A percentile compares a stretch with the other conserved stretches of the same genome.
These are phyloP conservation scores for Plantago coronopus DNA, from an alignment of 305 asterid species.

Conservation along the genomic window DNA sequence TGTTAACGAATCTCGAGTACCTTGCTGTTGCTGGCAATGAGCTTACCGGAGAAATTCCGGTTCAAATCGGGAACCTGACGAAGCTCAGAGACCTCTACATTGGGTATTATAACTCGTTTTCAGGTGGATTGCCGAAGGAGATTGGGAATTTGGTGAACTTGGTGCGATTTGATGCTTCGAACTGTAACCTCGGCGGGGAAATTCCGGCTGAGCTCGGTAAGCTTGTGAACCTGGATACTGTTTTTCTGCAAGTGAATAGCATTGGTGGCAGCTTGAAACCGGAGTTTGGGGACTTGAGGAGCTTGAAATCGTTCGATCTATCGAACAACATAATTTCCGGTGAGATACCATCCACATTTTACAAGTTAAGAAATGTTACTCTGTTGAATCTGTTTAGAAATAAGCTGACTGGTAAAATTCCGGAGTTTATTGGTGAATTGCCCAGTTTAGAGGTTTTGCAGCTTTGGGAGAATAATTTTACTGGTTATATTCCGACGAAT, in stretches of 20 bases:
- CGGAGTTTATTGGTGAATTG: conserved; percentile 64
- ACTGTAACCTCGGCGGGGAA: conserved; percentile 70
- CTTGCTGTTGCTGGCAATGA: conserved; percentile 81
- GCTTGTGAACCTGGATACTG: conserved; percentile 66
- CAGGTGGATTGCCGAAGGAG: conserved; percentile 79
- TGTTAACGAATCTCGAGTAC: conserved; percentile 50
- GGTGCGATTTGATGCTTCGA: conserved; percentile 64
- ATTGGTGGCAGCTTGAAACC: conserved; percentile 54
- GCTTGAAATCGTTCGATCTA: conserved; percentile 77
- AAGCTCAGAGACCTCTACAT: conserved; percentile 59
- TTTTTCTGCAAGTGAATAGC: conserved; percentile 72
- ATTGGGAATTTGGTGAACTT: conserved; percentile 62
- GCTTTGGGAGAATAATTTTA: conserved; percentile 86
- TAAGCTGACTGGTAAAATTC: conserved; percentile 74
- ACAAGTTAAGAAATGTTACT: conserved; percentile 60
- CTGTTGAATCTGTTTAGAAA: conserved; percentile 78
- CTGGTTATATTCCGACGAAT: conserved; percentile 69
- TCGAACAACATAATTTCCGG: conserved; percentile 69
- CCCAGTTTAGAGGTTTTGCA: conserved; percentile 79
- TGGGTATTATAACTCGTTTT: conserved; percentile 64
- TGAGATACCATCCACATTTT: conserved; percentile 62
- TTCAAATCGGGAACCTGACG: conserved; percentile 60
- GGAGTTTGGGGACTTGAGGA: conserved; percentile 61
- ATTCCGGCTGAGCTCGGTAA: conserved; percentile 67
- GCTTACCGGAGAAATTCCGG: conserved; percentile 60